Evolutionary conservation across 805 yeast genomes (phyloP).

Genomic region (Teunomyces panamensis): DNA sequence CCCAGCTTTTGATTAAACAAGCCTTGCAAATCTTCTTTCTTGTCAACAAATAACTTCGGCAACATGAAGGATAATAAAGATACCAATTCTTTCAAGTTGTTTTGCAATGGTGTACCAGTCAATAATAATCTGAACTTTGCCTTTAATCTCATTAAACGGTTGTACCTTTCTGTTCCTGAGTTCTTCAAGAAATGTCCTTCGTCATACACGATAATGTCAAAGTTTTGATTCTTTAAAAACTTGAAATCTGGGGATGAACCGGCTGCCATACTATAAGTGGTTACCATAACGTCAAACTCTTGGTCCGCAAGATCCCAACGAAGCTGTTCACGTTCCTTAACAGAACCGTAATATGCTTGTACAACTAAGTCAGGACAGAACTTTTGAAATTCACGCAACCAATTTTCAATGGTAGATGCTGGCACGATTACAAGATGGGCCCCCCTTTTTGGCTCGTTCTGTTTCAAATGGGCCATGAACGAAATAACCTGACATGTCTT

Average conservation of each 20-base stretch:
- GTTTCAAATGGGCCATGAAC: slow-evolving; percentile 81
- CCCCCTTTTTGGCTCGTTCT: slow-evolving; percentile 51
- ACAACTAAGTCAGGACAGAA: slow-evolving; percentile 81
- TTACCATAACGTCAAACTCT: slow-evolving; percentile 83
- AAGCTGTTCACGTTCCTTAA: slow-evolving; percentile 78
- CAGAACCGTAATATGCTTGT: slow-evolving; percentile 92
- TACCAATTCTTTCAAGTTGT: slow-evolving; percentile 84
- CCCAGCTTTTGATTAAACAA: slow-evolving; percentile 86
- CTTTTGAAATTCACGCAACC: slow-evolving; percentile 91
- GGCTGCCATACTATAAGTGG: slow-evolving; percentile 89
- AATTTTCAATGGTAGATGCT: slow-evolving; percentile 92
- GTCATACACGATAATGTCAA: slow-evolving; percentile 89
- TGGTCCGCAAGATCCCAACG: slow-evolving; percentile 61
- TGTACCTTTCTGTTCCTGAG: slow-evolving; percentile 81
- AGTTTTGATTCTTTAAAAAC: slow-evolving; percentile 69
- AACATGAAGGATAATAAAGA: slow-evolving; percentile 88
- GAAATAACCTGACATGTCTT: slow-evolving; percentile 96
- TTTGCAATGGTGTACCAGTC: slow-evolving; percentile 97
- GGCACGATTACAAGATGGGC: slow-evolving; percentile 97
- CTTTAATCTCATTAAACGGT: slow-evolving; percentile 75
- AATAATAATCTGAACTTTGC: slow-evolving; percentile 83
- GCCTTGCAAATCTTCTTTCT: slow-evolving; percentile 75
- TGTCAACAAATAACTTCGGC: slow-evolving; percentile 77
- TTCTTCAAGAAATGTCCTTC: slow-evolving; percentile 98
- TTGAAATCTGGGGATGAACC: slow-evolving; percentile 80